These are phyloP conservation scores for Penicillium flavigenum DNA, from an alignment of 495 filamentous ascomycete genomes.

Conservation along the genomic window DNA sequence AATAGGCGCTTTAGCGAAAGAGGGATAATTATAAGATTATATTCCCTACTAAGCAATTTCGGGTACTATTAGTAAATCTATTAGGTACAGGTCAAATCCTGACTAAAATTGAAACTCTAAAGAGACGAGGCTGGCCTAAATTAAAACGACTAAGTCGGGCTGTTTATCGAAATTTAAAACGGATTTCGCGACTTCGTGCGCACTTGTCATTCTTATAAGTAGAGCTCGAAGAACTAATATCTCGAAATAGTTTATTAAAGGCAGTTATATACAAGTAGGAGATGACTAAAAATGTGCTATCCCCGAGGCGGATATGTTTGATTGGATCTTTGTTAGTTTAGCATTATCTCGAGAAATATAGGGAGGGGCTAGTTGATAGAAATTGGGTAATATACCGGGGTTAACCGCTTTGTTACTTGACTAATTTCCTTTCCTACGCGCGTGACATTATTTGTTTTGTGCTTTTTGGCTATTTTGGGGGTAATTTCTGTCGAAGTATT, in stretches of 20 bases:
- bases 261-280: not conserved
- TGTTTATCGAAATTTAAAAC: not conserved
- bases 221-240: constrained; percentile 3
- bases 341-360: not conserved
- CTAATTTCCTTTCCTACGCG: too few relatives aligned
- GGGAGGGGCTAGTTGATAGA: too few relatives aligned
- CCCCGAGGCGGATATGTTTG: not conserved
- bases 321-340: not conserved
- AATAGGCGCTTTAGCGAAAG: not conserved
- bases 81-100: not conserved
- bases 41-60: not conserved
- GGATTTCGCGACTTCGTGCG: constrained; percentile 2
- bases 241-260: not conserved
- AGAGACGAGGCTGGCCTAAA: constrained; percentile 3
- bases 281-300: not conserved
- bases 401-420: too few relatives aligned
- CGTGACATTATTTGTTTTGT: too few relatives aligned
- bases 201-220: not conserved
- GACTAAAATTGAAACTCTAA: not conserved
- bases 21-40: not conserved
- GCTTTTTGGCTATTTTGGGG: too few relatives aligned
- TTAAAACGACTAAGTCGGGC: constrained; percentile 1
- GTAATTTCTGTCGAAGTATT: too few relatives aligned
- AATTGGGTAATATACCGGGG: too few relatives aligned
- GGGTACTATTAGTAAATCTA: not conserved